These are phyloP conservation scores for Colletotrichum kahawae DNA, from an alignment of 2,329 filamentous ascomycete genomes.

Conservation along the genomic window DNA sequence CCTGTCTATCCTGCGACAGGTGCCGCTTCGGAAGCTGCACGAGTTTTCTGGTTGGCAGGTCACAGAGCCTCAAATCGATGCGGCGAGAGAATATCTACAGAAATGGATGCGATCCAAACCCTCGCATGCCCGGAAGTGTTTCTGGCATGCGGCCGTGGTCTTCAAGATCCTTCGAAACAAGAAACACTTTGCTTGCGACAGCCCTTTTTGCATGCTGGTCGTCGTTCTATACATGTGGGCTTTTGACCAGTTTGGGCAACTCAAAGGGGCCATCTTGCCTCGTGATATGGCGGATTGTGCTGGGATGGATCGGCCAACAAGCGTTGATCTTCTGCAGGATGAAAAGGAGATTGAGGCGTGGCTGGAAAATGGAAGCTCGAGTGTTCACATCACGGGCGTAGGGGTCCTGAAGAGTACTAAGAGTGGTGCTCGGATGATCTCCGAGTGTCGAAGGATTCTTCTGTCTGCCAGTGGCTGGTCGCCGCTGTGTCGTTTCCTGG, in stretches of 20 bases:
- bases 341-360: not conserved
- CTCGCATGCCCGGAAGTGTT: not conserved
- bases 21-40: not conserved
- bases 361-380: not conserved
- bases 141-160: not conserved
- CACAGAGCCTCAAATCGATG: not conserved
- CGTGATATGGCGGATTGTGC: rapidly evolving
- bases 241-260: not conserved
- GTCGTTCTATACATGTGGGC: not conserved
- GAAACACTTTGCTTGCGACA: not conserved
- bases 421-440: not conserved
- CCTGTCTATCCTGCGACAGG: not conserved
- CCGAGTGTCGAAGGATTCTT: not conserved
- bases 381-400: not conserved
- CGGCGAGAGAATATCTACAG: not conserved
- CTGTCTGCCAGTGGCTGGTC: not conserved
- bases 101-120: not conserved
- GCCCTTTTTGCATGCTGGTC: not conserved
- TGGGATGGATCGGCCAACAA: not conserved
- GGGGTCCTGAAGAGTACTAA: not conserved
- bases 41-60: not conserved
- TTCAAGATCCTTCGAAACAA: not conserved
- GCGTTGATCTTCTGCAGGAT: not conserved
- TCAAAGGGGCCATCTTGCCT: not conserved
- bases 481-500: not conserved